Base-by-base conservation (phyloP, 2,329 filamentous ascomycete genomes). In the Pyrenophora tritici-repentis region DNA sequence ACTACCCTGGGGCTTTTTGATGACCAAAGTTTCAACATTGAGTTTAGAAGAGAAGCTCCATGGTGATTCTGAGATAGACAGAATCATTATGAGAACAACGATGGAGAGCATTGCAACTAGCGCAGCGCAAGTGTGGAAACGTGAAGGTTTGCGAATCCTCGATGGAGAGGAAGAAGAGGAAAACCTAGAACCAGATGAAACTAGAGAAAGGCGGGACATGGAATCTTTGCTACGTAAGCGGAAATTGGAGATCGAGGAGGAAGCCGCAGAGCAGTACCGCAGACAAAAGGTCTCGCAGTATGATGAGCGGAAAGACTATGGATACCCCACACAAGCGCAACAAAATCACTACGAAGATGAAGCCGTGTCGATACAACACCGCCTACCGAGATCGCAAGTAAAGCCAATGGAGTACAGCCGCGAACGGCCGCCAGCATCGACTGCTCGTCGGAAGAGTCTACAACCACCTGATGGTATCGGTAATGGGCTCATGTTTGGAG, bases 1-100 rank as follows among this genome's bases (percentile, higher is more conserved):
- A 3, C 57, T 84, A 9, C 68, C 59, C 3, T 84, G 81, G 81
- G 67, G 53, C 20, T 78, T 80, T 3, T 81, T 83, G 46, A 70
- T 75, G 2, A 63, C 65, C 3, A 70, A 74, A n/a, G 58, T 77
- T 1, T 73, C 63, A 3, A 70, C 72, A 6, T 51, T 76, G 10
- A 69, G 65, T 8, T 57, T 73, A 0, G 70, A 77, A 12, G 75
- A 77, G 42, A 58, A 54, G 9, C 70, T 79, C 4, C 70, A 75
- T 32, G 74, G 74, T 14, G 73, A 78, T 51, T 71, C 73, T 4
- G 67, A 71, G 0, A 47, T 76, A 4, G 64, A 58, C 20, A 61
- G 73, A 26, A 66, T 74, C 26, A 59, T 81, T 6, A 55, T 55
- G 7, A 68, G 71, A 16, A 32, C 78, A 1, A 61, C 54, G 3